Base-by-base conservation (phyloP, 805 yeast species). In the Wickerhamiella nectarea region DNA sequence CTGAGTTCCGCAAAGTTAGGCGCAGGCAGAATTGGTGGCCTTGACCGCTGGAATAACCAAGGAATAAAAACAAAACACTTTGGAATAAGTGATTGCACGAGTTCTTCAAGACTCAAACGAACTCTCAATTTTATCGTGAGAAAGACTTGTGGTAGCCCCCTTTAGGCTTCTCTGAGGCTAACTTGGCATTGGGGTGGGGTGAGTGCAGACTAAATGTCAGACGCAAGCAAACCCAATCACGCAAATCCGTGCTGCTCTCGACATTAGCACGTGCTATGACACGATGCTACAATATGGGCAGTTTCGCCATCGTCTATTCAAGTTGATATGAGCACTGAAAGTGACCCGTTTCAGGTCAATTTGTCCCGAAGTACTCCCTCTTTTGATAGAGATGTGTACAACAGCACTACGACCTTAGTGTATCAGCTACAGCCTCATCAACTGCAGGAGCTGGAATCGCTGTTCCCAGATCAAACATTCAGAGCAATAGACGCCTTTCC, bases 381-480 rank as follows among this genome's bases (percentile, higher is more conserved):
- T 14, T 28, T 28, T 28, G 31, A 28, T 15, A 28, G 31, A 28
- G 31, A 28, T 7, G 31, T 28, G 12, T 28, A 28, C 31, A 28
- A 28, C n/a, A 28, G 31, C n/a, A n/a, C n/a, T 12, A 28, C 31
- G 3, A 28, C 31, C 14, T n/a, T 28, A 6, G 31, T 28, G 3
- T n/a, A 40, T 25, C 24, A 34, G 25, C 26, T 40, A 21, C 38
- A 35, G 17, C 38, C 35, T 12, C 34, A 40, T 12, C 43, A 40
- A 17, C 15, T 40, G 6, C 22, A 34, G 12, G 11, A 24, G 19
- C 38, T 40, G 15, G 20, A 31, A 15, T n/a, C 43, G 14, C 35
- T 40, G 2, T 40, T 40, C 17, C 43, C 43, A 4, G 14, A 34
- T 14, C 19, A 22, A 12, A 21, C 14, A n/a, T 26, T 40, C 3